phyloP scores from a whole-genome alignment of 164 flowering plant genomes.

The Tetrastigma voinierianum region DNA sequence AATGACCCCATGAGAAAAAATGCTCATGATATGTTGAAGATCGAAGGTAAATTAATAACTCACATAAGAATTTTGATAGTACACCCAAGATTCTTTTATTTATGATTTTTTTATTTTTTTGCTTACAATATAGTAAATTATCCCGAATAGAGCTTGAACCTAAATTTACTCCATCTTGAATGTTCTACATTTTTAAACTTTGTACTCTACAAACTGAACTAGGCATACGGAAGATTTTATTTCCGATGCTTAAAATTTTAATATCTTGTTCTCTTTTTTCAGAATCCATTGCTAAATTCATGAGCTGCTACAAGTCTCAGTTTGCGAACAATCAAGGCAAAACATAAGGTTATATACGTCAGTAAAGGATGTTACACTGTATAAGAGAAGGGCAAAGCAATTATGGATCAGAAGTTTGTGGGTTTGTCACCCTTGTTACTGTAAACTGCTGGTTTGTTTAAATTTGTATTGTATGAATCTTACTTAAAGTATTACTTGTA shows the following conservation, averaged over 20 bases:
- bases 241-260: too few species aligned
- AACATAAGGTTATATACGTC: background rate
- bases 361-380: background rate
- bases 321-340: conserved; percentile 12
- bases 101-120: too few species aligned
- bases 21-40: conserved; percentile 39
- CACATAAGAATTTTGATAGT: too few species aligned
- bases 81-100: too few species aligned
- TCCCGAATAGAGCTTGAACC: too few species aligned
- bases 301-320: conserved; percentile 53
- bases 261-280: conserved; percentile 17
- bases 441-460: conserved; percentile 2
- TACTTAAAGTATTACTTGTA: too few species aligned
- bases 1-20: conserved; percentile 28
- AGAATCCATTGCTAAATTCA: conserved; percentile 74
- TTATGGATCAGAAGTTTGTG: background rate
- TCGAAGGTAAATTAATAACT: conserved; percentile 59
- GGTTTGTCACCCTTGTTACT: background rate
- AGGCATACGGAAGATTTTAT: too few species aligned
- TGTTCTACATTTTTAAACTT: too few species aligned
- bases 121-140: too few species aligned
- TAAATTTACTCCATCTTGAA: too few species aligned
- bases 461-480: too few species aligned
- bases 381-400: background rate
- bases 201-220: too few species aligned